Evolutionary conservation across 352 stramenopile genomes (phyloP), one percentile per base, ranked within the genome.

Genomic region (Phytophthora constricta): DNA sequence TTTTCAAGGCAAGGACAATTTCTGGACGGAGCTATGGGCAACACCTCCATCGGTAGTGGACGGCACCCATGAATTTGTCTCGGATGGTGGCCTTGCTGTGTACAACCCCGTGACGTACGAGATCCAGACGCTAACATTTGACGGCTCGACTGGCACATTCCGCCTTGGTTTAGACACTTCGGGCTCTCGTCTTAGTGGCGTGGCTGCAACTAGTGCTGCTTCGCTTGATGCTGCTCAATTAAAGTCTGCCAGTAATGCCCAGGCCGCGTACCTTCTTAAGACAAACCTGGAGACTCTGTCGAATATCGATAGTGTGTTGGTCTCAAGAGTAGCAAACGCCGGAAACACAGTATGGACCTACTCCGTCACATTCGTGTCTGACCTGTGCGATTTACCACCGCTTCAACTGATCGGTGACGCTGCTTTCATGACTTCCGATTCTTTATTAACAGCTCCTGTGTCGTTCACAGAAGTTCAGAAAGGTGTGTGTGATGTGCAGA

Each of bases 21-120:
- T 99, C 68, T 99, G 97, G 79, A 98, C 96, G 1, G 97, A 99
- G 67, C 67, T 99, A 13, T 98, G 95, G 92, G 85, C 84, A 8
- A 89, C 89, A 3, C 73, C 84, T 7, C 76, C 89, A 4, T 80
- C 79, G 14, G 70, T 97, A 2, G 52, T 97, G 19, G 87, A 98
- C 56, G 94, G 93, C 9, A 97, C 94, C 3, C 90, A 98, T 62
- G 58, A 59, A 3, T 98, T 97, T 74, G 89, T 97, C 17, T 91
- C 86, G 16, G 94, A 99, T 54, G 92, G 93, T 17, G 96, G 95
- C 11, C 72, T 97, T 2, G 92, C 96, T 2, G 77, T 77, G 25
- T 99, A 98, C 72, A 98, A 98, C 39, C 74, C 91, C 0, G 80
- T 89, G 5, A 62, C 84, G 9, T 98, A 98, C 65, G 95, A 98